phyloP scores from a whole-genome alignment of 345 rosid species.

The Brassica incana region DNA sequence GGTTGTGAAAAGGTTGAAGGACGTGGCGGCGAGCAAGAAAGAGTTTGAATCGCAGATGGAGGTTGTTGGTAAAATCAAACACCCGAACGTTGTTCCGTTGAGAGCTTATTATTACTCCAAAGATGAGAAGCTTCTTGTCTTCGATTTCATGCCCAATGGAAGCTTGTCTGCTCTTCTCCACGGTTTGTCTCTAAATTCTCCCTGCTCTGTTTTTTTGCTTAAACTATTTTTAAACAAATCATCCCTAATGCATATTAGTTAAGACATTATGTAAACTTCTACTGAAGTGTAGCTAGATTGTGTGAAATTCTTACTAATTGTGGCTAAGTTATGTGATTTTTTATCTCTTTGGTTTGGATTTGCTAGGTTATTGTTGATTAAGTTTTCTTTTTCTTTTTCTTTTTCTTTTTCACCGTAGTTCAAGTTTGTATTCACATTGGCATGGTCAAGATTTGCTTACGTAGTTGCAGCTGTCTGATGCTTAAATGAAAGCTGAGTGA shows the following conservation, averaged over 20 bases:
- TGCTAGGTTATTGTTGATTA: background rate
- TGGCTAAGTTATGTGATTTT: background rate
- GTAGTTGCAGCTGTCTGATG: conserved; percentile 5
- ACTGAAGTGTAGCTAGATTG: background rate
- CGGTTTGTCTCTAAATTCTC: conserved; percentile 46
- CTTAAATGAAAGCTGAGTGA: conserved; percentile 7
- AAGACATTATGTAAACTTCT: background rate
- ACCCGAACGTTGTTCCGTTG: conserved; percentile 76
- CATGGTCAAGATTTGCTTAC: background rate
- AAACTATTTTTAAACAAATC: background rate
- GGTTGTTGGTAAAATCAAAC: conserved; percentile 62
- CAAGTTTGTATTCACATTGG: background rate
- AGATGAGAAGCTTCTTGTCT: conserved; percentile 93
- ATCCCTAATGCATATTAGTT: conserved; percentile 4
- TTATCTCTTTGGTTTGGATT: background rate
- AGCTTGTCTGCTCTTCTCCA: conserved; percentile 94
- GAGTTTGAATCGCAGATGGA: conserved; percentile 92
- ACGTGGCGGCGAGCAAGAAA: conserved; percentile 67
- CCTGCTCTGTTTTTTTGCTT: background rate
- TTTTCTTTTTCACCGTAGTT: background rate
- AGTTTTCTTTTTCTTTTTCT: background rate
- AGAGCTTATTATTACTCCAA: conserved; percentile 86
- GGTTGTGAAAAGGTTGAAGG: conserved; percentile 89
- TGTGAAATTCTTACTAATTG: background rate
- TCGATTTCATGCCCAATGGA: conserved; percentile 82